Conservation (phyloP, 2,329 filamentous ascomycete genomes). For the Coniella lustricola region DNA sequence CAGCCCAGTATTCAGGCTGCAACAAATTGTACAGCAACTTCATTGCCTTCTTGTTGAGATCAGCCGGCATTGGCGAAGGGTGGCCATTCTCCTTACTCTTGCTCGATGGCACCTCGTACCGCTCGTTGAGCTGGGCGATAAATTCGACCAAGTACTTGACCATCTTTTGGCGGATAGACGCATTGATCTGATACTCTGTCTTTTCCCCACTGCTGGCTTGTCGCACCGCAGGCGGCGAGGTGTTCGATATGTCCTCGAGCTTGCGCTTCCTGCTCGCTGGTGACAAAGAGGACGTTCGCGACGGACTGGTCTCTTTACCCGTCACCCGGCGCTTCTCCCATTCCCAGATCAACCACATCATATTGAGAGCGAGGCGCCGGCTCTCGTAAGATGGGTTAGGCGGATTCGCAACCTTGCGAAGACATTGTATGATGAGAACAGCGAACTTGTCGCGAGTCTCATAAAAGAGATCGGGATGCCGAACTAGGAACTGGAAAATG, state of each 20-base stretch:
- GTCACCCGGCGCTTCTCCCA: constrained; percentile 85
- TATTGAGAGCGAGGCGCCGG: constrained; percentile 81
- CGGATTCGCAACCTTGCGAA: constrained; percentile 79
- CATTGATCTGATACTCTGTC: constrained; percentile 61
- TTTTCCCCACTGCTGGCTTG: constrained; percentile 43
- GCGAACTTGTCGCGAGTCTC: constrained; percentile 90
- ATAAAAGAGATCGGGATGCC: constrained; percentile 89
- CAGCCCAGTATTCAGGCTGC: constrained; percentile 82
- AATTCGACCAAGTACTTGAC: constrained; percentile 95
- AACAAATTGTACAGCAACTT: constrained; percentile 76
- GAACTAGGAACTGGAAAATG: constrained; percentile 94
- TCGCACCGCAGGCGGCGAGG: constrained; percentile 47
- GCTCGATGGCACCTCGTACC: constrained; percentile 68
- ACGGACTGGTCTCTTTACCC: constrained; percentile 38
- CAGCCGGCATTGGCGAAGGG: constrained; percentile 51
- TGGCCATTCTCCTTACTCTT: constrained; percentile 52
- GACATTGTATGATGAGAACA: constrained; percentile 76
- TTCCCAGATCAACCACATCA: constrained; percentile 84
- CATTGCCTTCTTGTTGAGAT: constrained; percentile 81
- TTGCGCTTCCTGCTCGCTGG: constrained; percentile 70
- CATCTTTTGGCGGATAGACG: constrained; percentile 66
- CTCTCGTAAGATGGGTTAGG: constrained; percentile 83
- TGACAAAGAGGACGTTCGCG: constrained; percentile 49
- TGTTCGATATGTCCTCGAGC: constrained; percentile 53
- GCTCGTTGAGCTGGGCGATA: constrained; percentile 81